Conservation (phyloP, 768 basidiomycete species). For the Mycena epipterygia region DNA sequence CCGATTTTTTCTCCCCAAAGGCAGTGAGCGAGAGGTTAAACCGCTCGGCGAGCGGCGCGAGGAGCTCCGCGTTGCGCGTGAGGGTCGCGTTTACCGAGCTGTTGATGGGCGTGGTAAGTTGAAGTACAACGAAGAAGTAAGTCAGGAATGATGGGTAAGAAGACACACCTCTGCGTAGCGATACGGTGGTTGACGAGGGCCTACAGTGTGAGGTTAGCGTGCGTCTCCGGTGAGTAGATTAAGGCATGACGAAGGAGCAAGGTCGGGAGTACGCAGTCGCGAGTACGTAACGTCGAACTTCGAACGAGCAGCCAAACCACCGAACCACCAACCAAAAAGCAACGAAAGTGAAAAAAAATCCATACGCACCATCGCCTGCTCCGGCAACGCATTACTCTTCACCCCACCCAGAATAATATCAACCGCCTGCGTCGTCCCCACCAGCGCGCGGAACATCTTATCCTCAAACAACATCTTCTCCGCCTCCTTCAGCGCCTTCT, state of each 20-base stretch:
- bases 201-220: too few relatives aligned
- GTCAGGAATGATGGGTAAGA: not conserved
- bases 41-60: conserved; percentile 47
- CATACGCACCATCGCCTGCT: conserved; percentile 54
- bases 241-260: too few relatives aligned
- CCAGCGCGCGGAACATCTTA: conserved; percentile 43
- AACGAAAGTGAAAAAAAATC: not conserved
- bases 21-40: conserved; percentile 57
- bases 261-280: too few relatives aligned
- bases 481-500: conserved; percentile 54
- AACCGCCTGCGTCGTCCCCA: conserved; percentile 71
- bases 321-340: not conserved
- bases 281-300: too few relatives aligned
- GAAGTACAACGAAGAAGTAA: not conserved
- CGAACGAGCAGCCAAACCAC: too few relatives aligned
- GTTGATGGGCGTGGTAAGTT: too few relatives aligned
- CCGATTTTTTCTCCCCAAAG: conserved; percentile 48
- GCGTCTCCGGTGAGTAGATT: too few relatives aligned
- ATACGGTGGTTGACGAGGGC: conserved; percentile 66
- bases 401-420: conserved; percentile 58
- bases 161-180: conserved; percentile 52
- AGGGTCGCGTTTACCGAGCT: conserved; percentile 51
- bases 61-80: conserved; percentile 44
- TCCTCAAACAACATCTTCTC: conserved; percentile 49
- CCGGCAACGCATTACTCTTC: conserved; percentile 71